Evolutionary conservation across 2,329 filamentous ascomycete species (phyloP).

Genomic region (Phaeophleospora eucalypticola): DNA sequence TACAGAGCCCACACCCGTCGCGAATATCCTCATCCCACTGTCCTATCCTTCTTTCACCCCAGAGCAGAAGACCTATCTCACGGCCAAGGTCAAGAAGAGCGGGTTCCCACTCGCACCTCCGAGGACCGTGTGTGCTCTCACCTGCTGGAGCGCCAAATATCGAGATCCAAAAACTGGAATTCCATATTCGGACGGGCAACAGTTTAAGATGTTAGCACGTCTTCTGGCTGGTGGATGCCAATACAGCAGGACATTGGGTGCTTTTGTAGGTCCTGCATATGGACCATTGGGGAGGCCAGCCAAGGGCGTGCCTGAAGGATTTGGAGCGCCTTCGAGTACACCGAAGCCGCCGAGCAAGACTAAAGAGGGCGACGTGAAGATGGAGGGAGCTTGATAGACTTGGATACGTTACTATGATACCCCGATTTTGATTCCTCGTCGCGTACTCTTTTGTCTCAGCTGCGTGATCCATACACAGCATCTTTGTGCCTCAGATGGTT

Average conservation of each 20-base stretch:
- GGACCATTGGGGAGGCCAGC: conserved; percentile 52
- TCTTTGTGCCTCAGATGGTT: too few relatives aligned
- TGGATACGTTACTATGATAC: not conserved
- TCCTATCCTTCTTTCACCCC: conserved; percentile 51
- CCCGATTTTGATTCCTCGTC: too few relatives aligned
- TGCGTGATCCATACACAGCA: too few relatives aligned
- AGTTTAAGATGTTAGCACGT: conserved; percentile 77
- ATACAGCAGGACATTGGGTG: conserved; percentile 77
- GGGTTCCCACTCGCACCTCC: conserved; percentile 32
- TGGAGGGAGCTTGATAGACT: not conserved
- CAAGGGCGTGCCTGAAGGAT: conserved; percentile 74
- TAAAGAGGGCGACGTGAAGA: not conserved
- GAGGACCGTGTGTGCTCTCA: conserved; percentile 68
- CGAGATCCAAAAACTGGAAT: conserved; percentile 80
- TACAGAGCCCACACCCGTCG: conserved; percentile 53
- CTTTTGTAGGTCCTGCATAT: conserved; percentile 64
- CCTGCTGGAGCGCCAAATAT: conserved; percentile 65
- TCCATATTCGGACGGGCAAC: conserved; percentile 72
- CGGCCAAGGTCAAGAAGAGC: conserved; percentile 44
- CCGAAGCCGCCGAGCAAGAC: not conserved
- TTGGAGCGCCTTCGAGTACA: conserved; percentile 35
- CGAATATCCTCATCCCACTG: conserved; percentile 52
- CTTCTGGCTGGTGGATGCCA: conserved; percentile 69
- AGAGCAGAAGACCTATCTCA: conserved; percentile 47
- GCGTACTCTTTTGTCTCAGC: too few relatives aligned